Percentiles rank a stretch among this genome's conserved stretches.
phyloP scores from a whole-genome alignment of 1,284 basidiomycete genomes.

The Rhodotorula sp. region DNA sequence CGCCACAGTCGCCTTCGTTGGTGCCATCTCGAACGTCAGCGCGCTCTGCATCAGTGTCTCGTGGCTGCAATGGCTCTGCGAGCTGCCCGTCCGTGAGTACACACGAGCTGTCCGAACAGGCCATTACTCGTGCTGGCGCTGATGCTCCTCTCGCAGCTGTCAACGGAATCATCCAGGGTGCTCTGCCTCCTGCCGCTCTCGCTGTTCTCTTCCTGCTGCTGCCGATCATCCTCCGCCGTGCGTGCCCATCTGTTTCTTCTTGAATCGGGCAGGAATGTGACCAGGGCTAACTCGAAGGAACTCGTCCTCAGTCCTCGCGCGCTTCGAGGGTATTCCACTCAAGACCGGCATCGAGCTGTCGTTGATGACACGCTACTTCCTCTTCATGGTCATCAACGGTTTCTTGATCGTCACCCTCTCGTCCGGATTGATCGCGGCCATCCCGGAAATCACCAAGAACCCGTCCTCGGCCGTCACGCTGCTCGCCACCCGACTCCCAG shows the following conservation, averaged over 20 bases:
- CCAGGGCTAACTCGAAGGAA: background rate
- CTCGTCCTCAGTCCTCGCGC: conserved; percentile 59
- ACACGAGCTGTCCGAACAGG: background rate
- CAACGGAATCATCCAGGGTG: conserved; percentile 81
- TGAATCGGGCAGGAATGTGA: no score
- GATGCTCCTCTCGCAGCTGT: conserved; percentile 52
- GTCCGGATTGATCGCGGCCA: conserved; percentile 72
- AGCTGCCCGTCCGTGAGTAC: conserved; percentile 56
- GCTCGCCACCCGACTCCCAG: conserved; percentile 68
- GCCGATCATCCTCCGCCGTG: conserved; percentile 76
- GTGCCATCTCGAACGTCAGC: conserved; percentile 76
- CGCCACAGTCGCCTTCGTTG: conserved; percentile 64
- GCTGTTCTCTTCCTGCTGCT: conserved; percentile 88
- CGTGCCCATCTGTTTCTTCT: no score
- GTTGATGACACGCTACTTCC: conserved; percentile 85
- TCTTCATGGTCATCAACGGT: conserved; percentile 84
- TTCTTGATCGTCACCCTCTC: conserved; percentile 82
- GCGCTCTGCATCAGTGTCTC: conserved; percentile 62
- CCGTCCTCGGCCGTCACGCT: conserved; percentile 63
- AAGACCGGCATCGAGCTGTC: conserved; percentile 79
- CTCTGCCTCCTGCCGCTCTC: conserved; percentile 78
- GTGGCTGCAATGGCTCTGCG: conserved; percentile 83
- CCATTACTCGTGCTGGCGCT: no score
- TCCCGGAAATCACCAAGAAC: conserved; percentile 62
- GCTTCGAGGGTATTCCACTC: conserved; percentile 78